Conservation (phyloP, 1,139 yeast species). For the Scheffersomyces cryptocercus region DNA sequence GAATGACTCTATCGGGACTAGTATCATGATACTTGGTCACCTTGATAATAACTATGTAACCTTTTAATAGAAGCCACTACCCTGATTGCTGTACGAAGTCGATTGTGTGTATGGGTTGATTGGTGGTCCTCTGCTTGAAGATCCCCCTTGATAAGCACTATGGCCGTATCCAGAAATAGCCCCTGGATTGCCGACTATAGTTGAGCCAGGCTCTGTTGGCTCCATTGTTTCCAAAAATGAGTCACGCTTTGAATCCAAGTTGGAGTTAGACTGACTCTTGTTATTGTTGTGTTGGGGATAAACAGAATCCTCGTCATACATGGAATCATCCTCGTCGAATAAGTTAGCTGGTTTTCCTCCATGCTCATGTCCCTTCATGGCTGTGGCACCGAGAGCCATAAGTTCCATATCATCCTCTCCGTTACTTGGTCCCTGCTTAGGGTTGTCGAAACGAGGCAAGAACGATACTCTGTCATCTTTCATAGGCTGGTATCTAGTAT, state of each 20-base stretch:
- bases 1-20: no score
- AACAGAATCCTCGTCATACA: slow-evolving; percentile 33
- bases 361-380: slow-evolving; percentile 74
- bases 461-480: slow-evolving; percentile 95
- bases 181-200: slow-evolving; percentile 45
- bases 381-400: slow-evolving; percentile 86
- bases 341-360: slow-evolving; percentile 24
- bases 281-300: slow-evolving; percentile 8
- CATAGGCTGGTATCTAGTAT: slow-evolving; percentile 94
- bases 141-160: slow-evolving; percentile 10
- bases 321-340: slow-evolving; percentile 34
- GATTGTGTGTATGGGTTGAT: slow-evolving; percentile 2
- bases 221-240: slow-evolving; percentile 35
- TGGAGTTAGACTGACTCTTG: slow-evolving; percentile 9
- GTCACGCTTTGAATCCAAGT: slow-evolving; percentile 27
- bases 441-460: slow-evolving; percentile 62
- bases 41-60: no score
- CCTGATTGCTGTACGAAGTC: slow-evolving; percentile 1
- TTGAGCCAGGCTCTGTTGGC: slow-evolving; percentile 47
- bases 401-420: slow-evolving; percentile 68
- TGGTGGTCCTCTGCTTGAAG: slow-evolving; percentile 1
- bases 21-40: no score
- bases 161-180: slow-evolving; percentile 29
- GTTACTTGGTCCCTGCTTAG: slow-evolving; percentile 38
- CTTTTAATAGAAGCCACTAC: not conserved